Evolutionary conservation across 495 filamentous ascomycete genomes (phyloP).

Genomic region (Parmelia sp.): DNA sequence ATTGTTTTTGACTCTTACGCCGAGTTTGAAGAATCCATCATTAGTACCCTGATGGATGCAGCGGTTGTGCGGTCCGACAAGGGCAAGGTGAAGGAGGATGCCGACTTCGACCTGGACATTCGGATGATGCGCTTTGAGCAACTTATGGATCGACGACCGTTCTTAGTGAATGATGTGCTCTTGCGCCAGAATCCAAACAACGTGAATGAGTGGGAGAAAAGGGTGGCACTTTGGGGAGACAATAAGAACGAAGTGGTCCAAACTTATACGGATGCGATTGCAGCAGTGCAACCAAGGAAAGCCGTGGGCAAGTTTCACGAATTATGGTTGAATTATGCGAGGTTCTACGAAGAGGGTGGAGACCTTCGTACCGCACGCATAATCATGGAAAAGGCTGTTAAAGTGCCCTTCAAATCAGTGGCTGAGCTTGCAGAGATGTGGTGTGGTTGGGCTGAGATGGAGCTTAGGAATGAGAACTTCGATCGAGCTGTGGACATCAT

Average conservation of each 20-base stretch:
- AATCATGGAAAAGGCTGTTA: constrained; percentile 96
- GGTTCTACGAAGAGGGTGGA: constrained; percentile 88
- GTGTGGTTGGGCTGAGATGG: constrained; percentile 99
- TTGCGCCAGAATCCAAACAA: constrained; percentile 95
- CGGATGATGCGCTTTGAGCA: constrained; percentile 98
- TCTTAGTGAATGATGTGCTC: constrained; percentile 94
- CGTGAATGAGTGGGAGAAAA: constrained; percentile 94
- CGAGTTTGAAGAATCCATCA: constrained; percentile 96
- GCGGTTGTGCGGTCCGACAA: constrained; percentile 77
- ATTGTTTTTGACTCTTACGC: constrained; percentile 93
- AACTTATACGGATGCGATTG: constrained; percentile 92
- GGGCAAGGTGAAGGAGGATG: constrained; percentile 71
- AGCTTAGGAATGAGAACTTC: constrained; percentile 91
- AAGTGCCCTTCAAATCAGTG: constrained; percentile 93
- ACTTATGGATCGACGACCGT: constrained; percentile 93
- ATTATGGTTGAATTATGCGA: constrained; percentile 95
- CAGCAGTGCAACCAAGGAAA: constrained; percentile 88
- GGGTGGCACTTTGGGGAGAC: constrained; percentile 89
- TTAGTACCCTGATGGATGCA: constrained; percentile 81
- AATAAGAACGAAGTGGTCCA: constrained; percentile 88
- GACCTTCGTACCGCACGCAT: constrained; percentile 79
- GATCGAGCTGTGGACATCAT: constrained; percentile 91
- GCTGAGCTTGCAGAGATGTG: constrained; percentile 95
- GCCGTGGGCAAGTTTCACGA: constrained; percentile 91
- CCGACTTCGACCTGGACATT: constrained; percentile 93